Conservation (phyloP, 2,329 filamentous ascomycete genomes). For the Mariannaea sp. region DNA sequence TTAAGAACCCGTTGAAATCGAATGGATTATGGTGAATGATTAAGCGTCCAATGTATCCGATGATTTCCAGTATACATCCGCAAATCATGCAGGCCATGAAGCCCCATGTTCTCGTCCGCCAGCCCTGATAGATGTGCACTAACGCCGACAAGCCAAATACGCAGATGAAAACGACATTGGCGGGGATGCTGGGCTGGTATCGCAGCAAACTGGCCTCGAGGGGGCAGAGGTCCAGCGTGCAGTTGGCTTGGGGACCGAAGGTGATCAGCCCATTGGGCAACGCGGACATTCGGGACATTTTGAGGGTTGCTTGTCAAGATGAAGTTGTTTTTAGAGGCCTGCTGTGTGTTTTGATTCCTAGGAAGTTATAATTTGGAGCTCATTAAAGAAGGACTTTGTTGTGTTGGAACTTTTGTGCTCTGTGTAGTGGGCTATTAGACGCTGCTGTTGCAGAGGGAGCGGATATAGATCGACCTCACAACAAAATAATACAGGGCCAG, state of each 20-base stretch:
- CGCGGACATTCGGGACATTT: slow-evolving; percentile 16
- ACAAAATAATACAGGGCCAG: neutral
- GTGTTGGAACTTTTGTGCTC: neutral
- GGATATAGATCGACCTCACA: neutral
- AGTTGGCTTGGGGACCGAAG: slow-evolving; percentile 33
- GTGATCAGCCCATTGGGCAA: slow-evolving; percentile 32
- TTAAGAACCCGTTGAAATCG: slow-evolving; percentile 60
- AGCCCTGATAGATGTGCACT: slow-evolving; percentile 29
- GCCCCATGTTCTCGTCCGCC: slow-evolving; percentile 37
- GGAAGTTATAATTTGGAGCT: neutral
- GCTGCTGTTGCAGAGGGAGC: neutral
- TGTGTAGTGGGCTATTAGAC: neutral
- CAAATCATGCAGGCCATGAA: slow-evolving; percentile 55
- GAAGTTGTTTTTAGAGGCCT: neutral
- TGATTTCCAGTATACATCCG: slow-evolving; percentile 60
- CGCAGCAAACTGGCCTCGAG: slow-evolving; percentile 33
- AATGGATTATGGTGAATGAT: slow-evolving; percentile 62
- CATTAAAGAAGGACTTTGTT: neutral
- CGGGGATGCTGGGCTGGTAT: slow-evolving; percentile 30
- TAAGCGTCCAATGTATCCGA: slow-evolving; percentile 65
- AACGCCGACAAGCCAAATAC: slow-evolving; percentile 28
- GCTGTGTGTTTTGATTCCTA: neutral
- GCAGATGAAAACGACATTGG: slow-evolving; percentile 28
- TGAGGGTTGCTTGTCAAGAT: neutral
- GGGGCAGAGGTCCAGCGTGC: slow-evolving; percentile 33